Evolutionary conservation across 371 early-diverging fungal species (phyloP), one percentile per base, ranked within the genome.

Genomic region (Phascolomyces articulosus): DNA sequence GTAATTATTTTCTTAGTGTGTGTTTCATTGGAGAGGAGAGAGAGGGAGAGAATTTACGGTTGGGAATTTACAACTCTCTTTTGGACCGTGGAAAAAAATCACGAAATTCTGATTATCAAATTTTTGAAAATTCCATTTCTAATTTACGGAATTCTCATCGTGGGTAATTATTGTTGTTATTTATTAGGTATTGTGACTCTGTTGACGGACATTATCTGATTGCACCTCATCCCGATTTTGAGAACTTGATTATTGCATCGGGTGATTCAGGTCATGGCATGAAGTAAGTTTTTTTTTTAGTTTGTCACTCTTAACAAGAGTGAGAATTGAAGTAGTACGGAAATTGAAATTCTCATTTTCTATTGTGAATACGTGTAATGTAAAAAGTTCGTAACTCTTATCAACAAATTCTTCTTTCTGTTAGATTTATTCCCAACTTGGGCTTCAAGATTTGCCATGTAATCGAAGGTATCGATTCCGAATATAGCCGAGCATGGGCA

Each of bases 201-300:
- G 72, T 79, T 28, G 82, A 82, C 64, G 79, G 82, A 2, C 69
- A 79, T 51, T 82, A 73, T 55, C 56, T 82, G 0, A 70, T 82
- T 9, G 51, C 64, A n/a, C 76, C 71, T 26, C 82, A 82, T 55
- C 82, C 82, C 16, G 69, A 74, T 13, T 72, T 68, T 61, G 53
- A 77, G 24, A 79, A 79, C 34, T 62, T 82, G 9, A 66, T 79
- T 34, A 63, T 82, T 18, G 82, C 79, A 29, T 65, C 76, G 6
- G 82, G 82, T 38, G 82, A 79, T 55, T 79, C 79, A n/a, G 82
- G 82, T 1, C 82, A 82, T 49, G 82, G 78, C n/a, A 68, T 79
- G 67, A 82, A 82, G 82, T 75, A 75, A 71, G 71, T 40, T 23
- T 20, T 51, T 54, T 13, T 34, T 34, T 34, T 9, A 11, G 34